Conservation (phyloP, 2,329 filamentous ascomycete genomes). For the Pseudofabraea citricarpa region DNA sequence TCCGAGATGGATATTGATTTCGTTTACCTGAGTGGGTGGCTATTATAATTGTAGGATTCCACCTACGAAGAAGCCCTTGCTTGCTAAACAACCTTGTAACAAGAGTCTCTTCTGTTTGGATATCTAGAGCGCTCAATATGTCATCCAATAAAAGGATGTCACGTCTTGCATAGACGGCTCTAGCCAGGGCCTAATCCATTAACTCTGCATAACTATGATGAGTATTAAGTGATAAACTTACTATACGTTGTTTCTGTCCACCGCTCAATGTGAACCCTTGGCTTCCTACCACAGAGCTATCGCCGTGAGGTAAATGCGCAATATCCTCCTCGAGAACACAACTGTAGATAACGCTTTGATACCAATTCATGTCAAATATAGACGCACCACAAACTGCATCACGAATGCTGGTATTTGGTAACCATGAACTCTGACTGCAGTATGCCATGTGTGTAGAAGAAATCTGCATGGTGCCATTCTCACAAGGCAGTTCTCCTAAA, state of each 20-base stretch:
- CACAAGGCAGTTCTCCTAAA: slow-evolving; percentile 31
- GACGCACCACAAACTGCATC: slow-evolving; percentile 32
- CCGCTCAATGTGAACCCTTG: slow-evolving; percentile 5
- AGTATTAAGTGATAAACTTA: too few species aligned
- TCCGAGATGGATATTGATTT: slow-evolving; percentile 21
- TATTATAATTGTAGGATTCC: slow-evolving; percentile 35
- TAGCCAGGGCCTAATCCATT: slow-evolving; percentile 23
- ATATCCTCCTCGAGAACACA: slow-evolving; percentile 15
- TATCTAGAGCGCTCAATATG: slow-evolving; percentile 15
- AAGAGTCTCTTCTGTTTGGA: slow-evolving; percentile 8
- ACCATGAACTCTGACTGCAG: slow-evolving; percentile 36
- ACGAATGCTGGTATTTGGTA: slow-evolving; percentile 34
- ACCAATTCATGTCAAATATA: slow-evolving; percentile 27
- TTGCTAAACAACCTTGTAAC: slow-evolving; percentile 6
- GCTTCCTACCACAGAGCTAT: slow-evolving; percentile 15
- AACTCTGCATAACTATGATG: too few species aligned
- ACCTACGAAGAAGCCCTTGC: slow-evolving; percentile 9
- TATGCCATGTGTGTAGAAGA: slow-evolving; percentile 28
- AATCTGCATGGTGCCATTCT: slow-evolving; percentile 1
- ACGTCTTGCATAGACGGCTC: slow-evolving; percentile 3
- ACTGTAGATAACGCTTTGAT: slow-evolving; percentile 22
- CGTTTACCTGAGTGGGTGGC: slow-evolving; percentile 35
- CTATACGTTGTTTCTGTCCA: slow-evolving; percentile 9
- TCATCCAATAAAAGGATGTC: slow-evolving; percentile 12
- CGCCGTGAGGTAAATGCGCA: slow-evolving; percentile 8